These are phyloP conservation scores for Tylopilus balloui DNA, from an alignment of 768 basidiomycete genomes.

Conservation along the genomic window DNA sequence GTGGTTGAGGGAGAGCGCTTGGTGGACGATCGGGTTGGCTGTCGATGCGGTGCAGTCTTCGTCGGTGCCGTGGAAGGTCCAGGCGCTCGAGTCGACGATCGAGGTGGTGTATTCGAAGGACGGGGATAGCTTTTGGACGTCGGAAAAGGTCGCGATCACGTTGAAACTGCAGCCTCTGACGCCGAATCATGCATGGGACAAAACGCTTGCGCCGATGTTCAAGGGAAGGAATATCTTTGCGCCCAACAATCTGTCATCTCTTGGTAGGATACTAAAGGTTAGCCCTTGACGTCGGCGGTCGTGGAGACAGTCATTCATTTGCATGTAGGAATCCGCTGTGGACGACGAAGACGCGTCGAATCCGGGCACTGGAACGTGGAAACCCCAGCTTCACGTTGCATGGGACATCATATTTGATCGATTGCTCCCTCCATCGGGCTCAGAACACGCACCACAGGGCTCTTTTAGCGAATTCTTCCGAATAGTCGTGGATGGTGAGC, in stretches of 20 bases:
- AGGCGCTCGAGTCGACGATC: conserved; percentile 51
- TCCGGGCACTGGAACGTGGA: conserved; percentile 63
- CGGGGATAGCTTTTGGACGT: conserved; percentile 55
- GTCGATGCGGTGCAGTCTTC: conserved; percentile 56
- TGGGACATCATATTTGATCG: conserved; percentile 83
- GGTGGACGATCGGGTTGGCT: conserved; percentile 73
- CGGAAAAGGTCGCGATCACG: conserved; percentile 82
- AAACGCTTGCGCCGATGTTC: conserved; percentile 65
- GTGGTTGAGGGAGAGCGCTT: conserved; percentile 88
- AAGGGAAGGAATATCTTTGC: conserved; percentile 67
- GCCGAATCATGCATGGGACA: conserved; percentile 65
- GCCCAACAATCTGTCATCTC: conserved; percentile 60
- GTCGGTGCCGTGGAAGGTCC: conserved; percentile 65
- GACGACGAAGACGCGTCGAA: conserved; percentile 54
- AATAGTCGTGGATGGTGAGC: conserved; percentile 83
- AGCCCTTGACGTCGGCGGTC: background rate
- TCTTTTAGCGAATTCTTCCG: conserved; percentile 90
- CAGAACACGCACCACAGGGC: conserved; percentile 38
- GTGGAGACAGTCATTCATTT: conserved; percentile 8
- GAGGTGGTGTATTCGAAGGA: conserved; percentile 42
- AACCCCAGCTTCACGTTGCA: conserved; percentile 86
- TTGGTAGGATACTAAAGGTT: conserved; percentile 83
- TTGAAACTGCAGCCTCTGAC: conserved; percentile 61
- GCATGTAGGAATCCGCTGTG: conserved; percentile 48
- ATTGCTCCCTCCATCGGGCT: conserved; percentile 51